Conservation (phyloP, 2,329 filamentous ascomycete species). For the Neofusicoccum cordaticola region DNA sequence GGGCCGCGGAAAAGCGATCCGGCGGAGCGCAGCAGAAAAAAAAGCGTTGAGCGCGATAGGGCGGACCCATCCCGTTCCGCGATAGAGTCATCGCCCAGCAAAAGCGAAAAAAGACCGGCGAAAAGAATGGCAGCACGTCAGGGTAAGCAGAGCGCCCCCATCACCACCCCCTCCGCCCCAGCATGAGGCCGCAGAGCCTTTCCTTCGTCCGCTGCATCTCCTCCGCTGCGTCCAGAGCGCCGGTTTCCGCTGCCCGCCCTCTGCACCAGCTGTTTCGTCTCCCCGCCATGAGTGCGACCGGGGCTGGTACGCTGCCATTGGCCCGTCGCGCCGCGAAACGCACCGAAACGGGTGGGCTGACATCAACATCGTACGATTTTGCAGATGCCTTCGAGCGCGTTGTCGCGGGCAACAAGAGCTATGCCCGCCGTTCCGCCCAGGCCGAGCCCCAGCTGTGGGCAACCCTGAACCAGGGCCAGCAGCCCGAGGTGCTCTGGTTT, state of each 20-base stretch:
- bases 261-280: not conserved
- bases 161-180: not conserved
- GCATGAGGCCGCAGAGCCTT: not conserved
- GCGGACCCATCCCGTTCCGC: constrained; percentile 3
- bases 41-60: constrained; percentile 16
- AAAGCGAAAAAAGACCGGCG: not conserved
- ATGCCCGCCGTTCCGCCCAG: constrained; percentile 63
- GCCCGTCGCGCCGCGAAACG: not conserved
- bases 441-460: constrained; percentile 70
- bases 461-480: constrained; percentile 64
- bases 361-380: constrained; percentile 17
- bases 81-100: constrained; percentile 11
- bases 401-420: constrained; percentile 67
- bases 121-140: not conserved
- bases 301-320: constrained; percentile 15
- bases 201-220: constrained; percentile 6
- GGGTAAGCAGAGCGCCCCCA: not conserved
- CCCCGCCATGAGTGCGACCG: constrained; percentile 5
- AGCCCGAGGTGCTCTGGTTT: constrained; percentile 71
- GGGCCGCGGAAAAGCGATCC: constrained; percentile 6
- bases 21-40: not conserved
- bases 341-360: constrained; percentile 9
- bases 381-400: constrained; percentile 60
- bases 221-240: not conserved
- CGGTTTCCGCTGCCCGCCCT: constrained; percentile 15